Base-by-base conservation (phyloP, 1,139 yeast genomes). In the Diutina siamensis region DNA sequence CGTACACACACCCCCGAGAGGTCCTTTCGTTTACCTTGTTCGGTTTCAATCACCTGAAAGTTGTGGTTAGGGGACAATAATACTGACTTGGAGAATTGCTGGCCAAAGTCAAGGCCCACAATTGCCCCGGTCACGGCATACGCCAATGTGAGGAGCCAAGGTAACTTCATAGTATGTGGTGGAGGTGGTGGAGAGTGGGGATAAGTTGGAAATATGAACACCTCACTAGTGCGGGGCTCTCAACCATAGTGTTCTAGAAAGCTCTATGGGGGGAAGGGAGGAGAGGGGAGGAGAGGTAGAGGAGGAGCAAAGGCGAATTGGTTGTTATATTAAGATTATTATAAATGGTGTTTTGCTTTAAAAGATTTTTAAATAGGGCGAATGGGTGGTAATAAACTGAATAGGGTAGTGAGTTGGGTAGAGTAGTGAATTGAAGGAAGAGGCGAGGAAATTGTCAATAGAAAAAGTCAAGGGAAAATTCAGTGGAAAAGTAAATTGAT, bases 21-120 rank as follows among this genome's bases (percentile, higher is more conserved):
- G 56, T 92, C 97, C 60, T 92, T 92, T 49, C 98, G 73, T 61
- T 88, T 87, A 7, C 96, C 85, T 57, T 92, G 97, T 38, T 86
- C 83, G 3, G 97, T 86, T 49, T 92, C 67, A 12, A 92, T 83
- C 44, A 92, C 74, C 57, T 92, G 98, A 59, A 88, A 81, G 18
- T 89, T 83, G 28, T 88, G 78, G 9, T 89, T 87, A 0, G 97
- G 97, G 0, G 97, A 96, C 44, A 94, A 83, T 46, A 92, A 68
- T 45, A 83, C 86, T 1, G 95, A 87, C 60, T 94, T 92, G 34
- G 92, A 78, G 67, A 72, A 84, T 57, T 88, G 94, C 49, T 85
- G 83, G 46, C 99, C 98, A 58, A 76, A 82, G 61, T 92, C 99
- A 44, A 92, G 70, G 25, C 97, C 97, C 45, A 92, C 65, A 17